Evolutionary conservation across 192 early-diverging fungal genomes (phyloP).

Genomic region (Linnemannia elongata): DNA sequence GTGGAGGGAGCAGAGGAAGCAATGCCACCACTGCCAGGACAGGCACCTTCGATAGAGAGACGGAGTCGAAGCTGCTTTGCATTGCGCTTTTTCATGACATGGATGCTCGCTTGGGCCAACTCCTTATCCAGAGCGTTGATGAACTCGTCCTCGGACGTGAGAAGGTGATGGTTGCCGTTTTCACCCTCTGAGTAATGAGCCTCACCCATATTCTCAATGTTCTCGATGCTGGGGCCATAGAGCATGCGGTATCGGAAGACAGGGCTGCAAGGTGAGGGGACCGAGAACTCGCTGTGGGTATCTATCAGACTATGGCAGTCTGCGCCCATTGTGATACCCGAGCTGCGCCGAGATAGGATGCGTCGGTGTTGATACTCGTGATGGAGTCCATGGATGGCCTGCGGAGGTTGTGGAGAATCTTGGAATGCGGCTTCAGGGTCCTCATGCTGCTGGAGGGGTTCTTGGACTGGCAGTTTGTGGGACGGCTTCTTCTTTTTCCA

Average conservation of each 20-base stretch:
- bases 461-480: background rate
- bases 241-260: constrained; percentile 17
- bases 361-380: background rate
- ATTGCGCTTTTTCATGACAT: background rate
- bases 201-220: constrained; percentile 23
- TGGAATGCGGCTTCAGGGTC: background rate
- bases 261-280: background rate
- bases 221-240: constrained; percentile 28
- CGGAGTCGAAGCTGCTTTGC: background rate
- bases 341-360: background rate
- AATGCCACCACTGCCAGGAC: background rate
- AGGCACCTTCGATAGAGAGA: background rate
- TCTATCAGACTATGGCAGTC: background rate
- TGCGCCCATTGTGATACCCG: background rate
- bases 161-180: too few species aligned
- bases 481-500: background rate
- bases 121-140: background rate
- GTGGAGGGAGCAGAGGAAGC: background rate
- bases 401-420: background rate
- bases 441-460: too few species aligned
- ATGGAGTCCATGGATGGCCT: background rate
- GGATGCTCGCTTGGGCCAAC: background rate
- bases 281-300: background rate
- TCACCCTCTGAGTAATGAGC: background rate
- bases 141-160: background rate